Evolutionary conservation across 352 stramenopile species (phyloP).

Genomic region (Globisporangium acanthophoron): DNA sequence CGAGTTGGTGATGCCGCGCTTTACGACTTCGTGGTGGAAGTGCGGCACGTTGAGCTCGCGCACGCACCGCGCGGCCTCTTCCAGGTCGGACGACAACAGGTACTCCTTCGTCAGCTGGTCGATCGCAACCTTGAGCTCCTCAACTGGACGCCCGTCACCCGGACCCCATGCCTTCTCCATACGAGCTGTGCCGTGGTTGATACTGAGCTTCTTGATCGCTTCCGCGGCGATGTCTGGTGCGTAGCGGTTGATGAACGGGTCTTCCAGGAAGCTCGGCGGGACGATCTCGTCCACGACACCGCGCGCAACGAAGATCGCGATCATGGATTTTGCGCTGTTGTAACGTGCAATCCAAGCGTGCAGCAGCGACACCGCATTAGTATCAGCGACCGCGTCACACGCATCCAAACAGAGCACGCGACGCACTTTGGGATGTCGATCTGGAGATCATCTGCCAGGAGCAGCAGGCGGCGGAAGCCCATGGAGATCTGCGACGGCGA

Average conservation of each 20-base stretch:
- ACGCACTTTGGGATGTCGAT: slow-evolving; percentile 91
- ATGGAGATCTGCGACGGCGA: slow-evolving; percentile 74
- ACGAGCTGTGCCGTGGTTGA: slow-evolving; percentile 93
- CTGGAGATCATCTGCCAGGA: slow-evolving; percentile 94
- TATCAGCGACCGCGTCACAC: no score
- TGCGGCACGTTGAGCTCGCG: slow-evolving; percentile 93
- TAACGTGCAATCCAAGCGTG: neutral
- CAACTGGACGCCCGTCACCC: slow-evolving; percentile 86
- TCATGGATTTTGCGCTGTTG: slow-evolving; percentile 79
- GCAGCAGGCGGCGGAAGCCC: slow-evolving; percentile 96
- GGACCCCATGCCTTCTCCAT: slow-evolving; percentile 98
- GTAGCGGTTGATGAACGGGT: slow-evolving; percentile 93
- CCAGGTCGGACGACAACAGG: slow-evolving; percentile 91
- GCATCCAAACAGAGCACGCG: neutral
- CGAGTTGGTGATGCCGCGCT: slow-evolving; percentile 63
- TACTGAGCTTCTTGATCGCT: slow-evolving; percentile 94
- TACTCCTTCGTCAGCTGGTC: slow-evolving; percentile 97
- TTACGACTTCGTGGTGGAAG: slow-evolving; percentile 97
- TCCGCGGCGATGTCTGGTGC: slow-evolving; percentile 94
- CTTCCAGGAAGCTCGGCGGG: slow-evolving; percentile 95
- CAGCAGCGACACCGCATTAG: neutral
- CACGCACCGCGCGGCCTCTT: slow-evolving; percentile 90
- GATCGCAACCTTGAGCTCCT: slow-evolving; percentile 93
- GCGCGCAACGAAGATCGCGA: slow-evolving; percentile 95
- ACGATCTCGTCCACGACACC: slow-evolving; percentile 98